Percentiles rank a stretch among this genome's conserved stretches.
phyloP scores from a whole-genome alignment of 2,329 filamentous ascomycete species.

The Apiospora aurea region DNA sequence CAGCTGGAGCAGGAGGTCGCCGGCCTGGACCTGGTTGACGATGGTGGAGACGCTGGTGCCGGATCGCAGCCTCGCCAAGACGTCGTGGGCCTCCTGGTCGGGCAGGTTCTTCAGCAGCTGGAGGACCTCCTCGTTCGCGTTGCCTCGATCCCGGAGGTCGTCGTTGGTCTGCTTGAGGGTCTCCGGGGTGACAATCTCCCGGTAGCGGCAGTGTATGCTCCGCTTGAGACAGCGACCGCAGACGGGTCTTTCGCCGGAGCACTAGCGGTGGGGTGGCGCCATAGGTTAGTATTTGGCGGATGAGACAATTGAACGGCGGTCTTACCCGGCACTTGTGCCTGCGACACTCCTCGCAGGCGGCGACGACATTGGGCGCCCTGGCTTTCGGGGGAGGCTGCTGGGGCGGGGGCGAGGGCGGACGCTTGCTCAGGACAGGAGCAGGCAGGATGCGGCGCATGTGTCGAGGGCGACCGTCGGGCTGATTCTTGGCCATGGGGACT shows the following conservation, averaged over 20 bases:
- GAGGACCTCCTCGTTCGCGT: constrained; percentile 40
- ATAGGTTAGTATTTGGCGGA: not conserved
- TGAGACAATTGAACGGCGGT: not conserved
- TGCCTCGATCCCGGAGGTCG: constrained; percentile 38
- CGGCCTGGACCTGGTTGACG: constrained; percentile 44
- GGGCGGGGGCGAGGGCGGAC: not conserved
- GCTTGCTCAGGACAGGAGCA: not conserved
- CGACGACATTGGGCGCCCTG: constrained; percentile 23
- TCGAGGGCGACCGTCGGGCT: not conserved
- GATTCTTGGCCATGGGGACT: not conserved
- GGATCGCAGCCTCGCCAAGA: constrained; percentile 45
- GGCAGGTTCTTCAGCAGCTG: constrained; percentile 34
- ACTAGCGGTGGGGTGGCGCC: constrained; percentile 32
- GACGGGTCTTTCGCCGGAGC: constrained; percentile 40
- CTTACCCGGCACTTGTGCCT: constrained; percentile 43
- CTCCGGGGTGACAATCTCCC: constrained; percentile 41
- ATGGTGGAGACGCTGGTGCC: constrained; percentile 43
- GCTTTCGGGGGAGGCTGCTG: not conserved
- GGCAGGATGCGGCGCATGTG: constrained; percentile 1
- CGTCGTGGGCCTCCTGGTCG: constrained; percentile 42
- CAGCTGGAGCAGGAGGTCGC: constrained; percentile 48
- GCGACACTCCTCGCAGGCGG: constrained; percentile 42
- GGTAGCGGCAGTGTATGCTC: constrained; percentile 39
- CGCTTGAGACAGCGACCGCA: constrained; percentile 41
- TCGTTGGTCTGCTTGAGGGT: constrained; percentile 42